These are phyloP conservation scores for Barnettozyma vustinii DNA, from an alignment of 805 yeast species.

Conservation along the genomic window DNA sequence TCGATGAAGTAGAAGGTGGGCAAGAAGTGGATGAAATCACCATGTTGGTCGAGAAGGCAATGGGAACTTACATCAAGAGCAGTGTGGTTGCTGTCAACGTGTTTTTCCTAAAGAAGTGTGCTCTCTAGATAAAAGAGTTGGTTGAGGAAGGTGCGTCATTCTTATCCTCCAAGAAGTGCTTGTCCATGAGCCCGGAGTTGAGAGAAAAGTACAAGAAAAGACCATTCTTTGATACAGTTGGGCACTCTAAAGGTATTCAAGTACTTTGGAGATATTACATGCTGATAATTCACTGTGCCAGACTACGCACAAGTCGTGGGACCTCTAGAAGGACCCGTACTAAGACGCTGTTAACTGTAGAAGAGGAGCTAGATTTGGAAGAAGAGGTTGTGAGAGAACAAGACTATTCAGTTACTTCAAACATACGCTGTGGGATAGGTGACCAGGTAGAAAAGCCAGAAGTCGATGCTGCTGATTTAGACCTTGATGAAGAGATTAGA, in stretches of 20 bases:
- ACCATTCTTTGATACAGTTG: not conserved
- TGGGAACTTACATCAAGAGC: not conserved
- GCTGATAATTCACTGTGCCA: not conserved
- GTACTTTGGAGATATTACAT: not conserved
- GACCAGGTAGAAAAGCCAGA: not conserved
- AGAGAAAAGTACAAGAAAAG: not conserved
- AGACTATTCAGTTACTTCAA: too few species aligned
- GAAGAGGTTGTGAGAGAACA: too few species aligned
- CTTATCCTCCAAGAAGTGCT: not conserved
- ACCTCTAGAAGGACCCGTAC: not conserved
- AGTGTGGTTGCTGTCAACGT: not conserved
- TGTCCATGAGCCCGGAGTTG: not conserved
- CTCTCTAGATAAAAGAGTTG: not conserved
- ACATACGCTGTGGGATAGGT: not conserved
- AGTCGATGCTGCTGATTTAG: not conserved
- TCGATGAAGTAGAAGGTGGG: not conserved
- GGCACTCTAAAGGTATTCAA: not conserved
- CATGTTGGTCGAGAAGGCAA: not conserved
- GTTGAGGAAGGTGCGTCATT: not conserved
- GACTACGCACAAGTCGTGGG: not conserved
- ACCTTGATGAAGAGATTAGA: not conserved
- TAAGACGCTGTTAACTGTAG: too few species aligned
- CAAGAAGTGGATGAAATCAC: not conserved
- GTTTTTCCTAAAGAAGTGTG: not conserved
- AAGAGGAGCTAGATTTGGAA: too few species aligned